Percentiles rank a stretch among this genome's conserved stretches.
Conservation (phyloP, 2,329 filamentous ascomycete species). For the Phyllosticta citribraziliensis region DNA sequence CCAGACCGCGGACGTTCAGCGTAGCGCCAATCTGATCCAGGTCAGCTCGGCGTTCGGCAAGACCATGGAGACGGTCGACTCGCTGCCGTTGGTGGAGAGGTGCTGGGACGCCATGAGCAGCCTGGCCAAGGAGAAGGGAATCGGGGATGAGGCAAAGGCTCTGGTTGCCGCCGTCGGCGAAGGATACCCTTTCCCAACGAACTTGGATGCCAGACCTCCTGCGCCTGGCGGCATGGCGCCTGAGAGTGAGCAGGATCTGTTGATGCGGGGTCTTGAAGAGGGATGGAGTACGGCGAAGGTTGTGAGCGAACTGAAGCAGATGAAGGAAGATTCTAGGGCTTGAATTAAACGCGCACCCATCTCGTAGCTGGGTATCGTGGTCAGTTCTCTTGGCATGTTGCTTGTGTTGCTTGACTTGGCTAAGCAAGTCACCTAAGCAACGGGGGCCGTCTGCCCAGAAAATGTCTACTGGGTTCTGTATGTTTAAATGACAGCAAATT, state of each 20-base stretch:
- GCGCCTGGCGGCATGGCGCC: constrained; percentile 50
- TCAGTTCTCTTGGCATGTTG: too few species aligned
- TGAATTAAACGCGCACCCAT: neutral
- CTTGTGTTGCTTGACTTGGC: too few species aligned
- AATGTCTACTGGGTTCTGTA: too few species aligned
- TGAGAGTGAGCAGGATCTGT: constrained; percentile 46
- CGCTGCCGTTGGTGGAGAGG: constrained; percentile 36
- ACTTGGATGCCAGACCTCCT: constrained; percentile 48
- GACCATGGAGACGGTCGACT: constrained; percentile 53
- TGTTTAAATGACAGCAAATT: too few species aligned
- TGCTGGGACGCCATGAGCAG: constrained; percentile 35
- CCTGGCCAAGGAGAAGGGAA: constrained; percentile 18
- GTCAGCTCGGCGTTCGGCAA: constrained; percentile 54
- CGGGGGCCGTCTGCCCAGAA: too few species aligned
- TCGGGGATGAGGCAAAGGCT: constrained; percentile 35
- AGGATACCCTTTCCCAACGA: constrained; percentile 54
- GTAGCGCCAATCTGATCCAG: constrained; percentile 53
- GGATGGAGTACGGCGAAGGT: constrained; percentile 32
- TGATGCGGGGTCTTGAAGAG: constrained; percentile 36
- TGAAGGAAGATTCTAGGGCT: constrained; percentile 26
- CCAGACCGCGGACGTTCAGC: constrained; percentile 36
- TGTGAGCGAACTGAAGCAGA: constrained; percentile 31
- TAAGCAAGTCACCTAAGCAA: too few species aligned
- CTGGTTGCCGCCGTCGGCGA: constrained; percentile 45
- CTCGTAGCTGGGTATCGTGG: too few species aligned